phyloP scores from a whole-genome alignment of 257 asterid genomes.

The Leonotis leonurus region DNA sequence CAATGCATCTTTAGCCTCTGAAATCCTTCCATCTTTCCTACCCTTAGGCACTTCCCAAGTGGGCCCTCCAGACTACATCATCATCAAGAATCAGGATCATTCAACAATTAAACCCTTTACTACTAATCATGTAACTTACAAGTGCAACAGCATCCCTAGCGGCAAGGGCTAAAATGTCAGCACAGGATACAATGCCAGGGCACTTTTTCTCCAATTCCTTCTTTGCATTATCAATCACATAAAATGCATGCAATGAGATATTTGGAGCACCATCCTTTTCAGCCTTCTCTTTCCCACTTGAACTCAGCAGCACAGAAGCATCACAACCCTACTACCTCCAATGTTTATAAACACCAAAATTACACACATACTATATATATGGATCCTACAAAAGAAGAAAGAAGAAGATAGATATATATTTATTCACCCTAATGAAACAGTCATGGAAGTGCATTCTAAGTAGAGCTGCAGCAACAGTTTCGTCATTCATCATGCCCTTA shows the following conservation, averaged over 20 bases:
- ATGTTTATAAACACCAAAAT: too few relatives aligned
- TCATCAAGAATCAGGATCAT: not conserved
- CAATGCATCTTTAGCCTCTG: slow-evolving; percentile 52
- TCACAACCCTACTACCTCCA: slow-evolving; percentile 97
- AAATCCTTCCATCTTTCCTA: slow-evolving; percentile 65
- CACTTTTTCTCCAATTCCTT: slow-evolving; percentile 45
- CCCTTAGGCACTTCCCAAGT: slow-evolving; percentile 78
- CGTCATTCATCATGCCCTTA: slow-evolving; percentile 50
- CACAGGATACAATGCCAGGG: slow-evolving; percentile 78
- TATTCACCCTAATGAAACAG: slow-evolving; percentile 57
- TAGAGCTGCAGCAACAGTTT: slow-evolving; percentile 67
- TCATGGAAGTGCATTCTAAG: slow-evolving; percentile 84
- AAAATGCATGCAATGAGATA: slow-evolving; percentile 65
- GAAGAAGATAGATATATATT: not conserved
- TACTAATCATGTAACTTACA: slow-evolving; percentile 26
- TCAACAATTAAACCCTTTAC: not conserved
- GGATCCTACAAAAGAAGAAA: too few relatives aligned
- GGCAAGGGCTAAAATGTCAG: slow-evolving; percentile 73
- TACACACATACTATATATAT: too few relatives aligned
- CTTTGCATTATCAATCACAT: slow-evolving; percentile 59
- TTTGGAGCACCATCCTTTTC: slow-evolving; percentile 78
- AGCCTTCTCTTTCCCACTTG: slow-evolving; percentile 34
- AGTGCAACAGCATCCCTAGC: slow-evolving; percentile 75
- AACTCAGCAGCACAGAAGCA: slow-evolving; percentile 61
- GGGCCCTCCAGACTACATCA: slow-evolving; percentile 68